Evolutionary conservation across 1,284 basidiomycete genomes (phyloP), one percentile per base, ranked within the genome.

Genomic region (Ustilago esculenta): DNA sequence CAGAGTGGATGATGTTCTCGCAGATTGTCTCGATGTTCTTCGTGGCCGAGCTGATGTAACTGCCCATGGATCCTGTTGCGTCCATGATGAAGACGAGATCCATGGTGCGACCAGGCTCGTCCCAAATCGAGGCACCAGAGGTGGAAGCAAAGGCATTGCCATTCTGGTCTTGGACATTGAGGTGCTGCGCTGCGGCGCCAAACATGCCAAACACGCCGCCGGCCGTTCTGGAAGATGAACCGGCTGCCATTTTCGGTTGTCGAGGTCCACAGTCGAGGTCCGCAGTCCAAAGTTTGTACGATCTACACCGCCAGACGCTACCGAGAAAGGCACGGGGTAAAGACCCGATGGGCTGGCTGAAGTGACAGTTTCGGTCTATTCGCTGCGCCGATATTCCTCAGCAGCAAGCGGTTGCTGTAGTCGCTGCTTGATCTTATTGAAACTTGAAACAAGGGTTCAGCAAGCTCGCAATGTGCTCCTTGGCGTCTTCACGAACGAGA

Each of bases 1-100:
- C 94, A 24, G 94, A 96, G 83, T 93, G 90, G 83, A 94, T 91
- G 77, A 99, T 98, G 84, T 92, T 90, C 56, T 91, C 91, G 82
- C 93, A 96, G 79, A 99, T 99, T 80, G 91, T 88, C 79, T 95
- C 92, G 84, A 98, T 97, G 84, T 99, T 98, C 85, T 91, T 92
- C 7, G 94, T 95, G n/a, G 94, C 94, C 10, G 78, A 79, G 30
- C 55, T 57, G 50, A 74, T 72, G 55, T 80, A 81, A 44, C 70
- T 73, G n/a, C 79, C 79, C 80, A 81, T 81, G 8, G 78, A 80
- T 11, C 80, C 80, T 33, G 80, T 81, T 21, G 79, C 77, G 51
- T 81, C 80, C 71, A 80, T 78, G 48, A 81, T 76, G 48, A 81
- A 81, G 52, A 79, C 75, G 29, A 81, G 68, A n/a, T 81, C 79